Conservation (phyloP, 2,329 filamentous ascomycete species). For the Albifimbria verrucaria region DNA sequence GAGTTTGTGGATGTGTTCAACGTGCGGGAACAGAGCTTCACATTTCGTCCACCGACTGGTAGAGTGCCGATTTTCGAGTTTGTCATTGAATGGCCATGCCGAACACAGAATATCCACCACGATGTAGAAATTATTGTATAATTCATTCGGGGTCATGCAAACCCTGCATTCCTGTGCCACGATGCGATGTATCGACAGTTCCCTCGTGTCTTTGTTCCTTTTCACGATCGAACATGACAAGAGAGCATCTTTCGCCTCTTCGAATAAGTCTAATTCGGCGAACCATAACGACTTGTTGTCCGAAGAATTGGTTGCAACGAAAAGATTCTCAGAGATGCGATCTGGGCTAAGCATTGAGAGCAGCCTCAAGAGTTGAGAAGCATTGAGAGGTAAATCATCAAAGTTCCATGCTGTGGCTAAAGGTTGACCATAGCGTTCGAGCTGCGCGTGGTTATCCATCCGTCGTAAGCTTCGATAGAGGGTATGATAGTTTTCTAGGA, state of each 20-base stretch:
- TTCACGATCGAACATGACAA: not conserved
- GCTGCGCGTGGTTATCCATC: not conserved
- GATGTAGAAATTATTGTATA: not conserved
- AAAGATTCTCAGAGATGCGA: not conserved
- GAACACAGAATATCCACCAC: not conserved
- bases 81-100: not conserved
- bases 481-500: not conserved
- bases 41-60: not conserved
- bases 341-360: not conserved
- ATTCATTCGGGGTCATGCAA: not conserved
- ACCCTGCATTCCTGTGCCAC: not conserved
- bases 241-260: not conserved
- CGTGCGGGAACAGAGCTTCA: not conserved
- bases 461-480: not conserved
- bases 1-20: not conserved
- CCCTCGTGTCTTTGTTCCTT: not conserved
- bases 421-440: not conserved
- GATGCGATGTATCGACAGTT: not conserved
- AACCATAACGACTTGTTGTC: not conserved
- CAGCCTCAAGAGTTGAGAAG: not conserved
- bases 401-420: not conserved
- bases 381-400: not conserved
- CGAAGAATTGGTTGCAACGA: not conserved
- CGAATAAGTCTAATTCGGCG: not conserved
- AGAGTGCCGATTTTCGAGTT: not conserved